phyloP scores from a whole-genome alignment of 2,329 filamentous ascomycete species.

The Cladorrhinum sp. region DNA sequence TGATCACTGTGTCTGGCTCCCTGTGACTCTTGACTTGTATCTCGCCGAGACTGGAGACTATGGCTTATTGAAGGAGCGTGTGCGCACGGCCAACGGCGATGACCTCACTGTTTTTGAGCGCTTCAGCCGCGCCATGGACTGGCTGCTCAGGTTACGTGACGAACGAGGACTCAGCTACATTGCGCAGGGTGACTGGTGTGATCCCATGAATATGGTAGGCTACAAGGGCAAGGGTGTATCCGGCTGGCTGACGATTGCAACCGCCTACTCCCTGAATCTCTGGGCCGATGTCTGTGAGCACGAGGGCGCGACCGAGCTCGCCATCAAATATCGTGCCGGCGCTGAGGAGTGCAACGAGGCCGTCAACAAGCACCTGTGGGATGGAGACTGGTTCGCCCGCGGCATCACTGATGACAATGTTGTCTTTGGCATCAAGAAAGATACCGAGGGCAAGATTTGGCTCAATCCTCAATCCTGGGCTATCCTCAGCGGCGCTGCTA shows the following conservation, averaged over 20 bases:
- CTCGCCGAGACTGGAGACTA: slow-evolving; percentile 55
- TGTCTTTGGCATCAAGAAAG: slow-evolving; percentile 48
- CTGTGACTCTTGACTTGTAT: slow-evolving; percentile 53
- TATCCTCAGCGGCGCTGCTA: slow-evolving; percentile 52
- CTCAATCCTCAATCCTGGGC: slow-evolving; percentile 56
- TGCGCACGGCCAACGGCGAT: slow-evolving; percentile 43
- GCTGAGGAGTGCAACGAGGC: slow-evolving; percentile 47
- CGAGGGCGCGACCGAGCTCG: slow-evolving; percentile 38
- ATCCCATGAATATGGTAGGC: slow-evolving; percentile 62
- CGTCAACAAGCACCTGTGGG: slow-evolving; percentile 53
- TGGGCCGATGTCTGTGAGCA: slow-evolving; percentile 53
- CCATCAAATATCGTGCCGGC: slow-evolving; percentile 43
- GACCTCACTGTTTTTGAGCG: slow-evolving; percentile 52
- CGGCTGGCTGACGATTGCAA: slow-evolving; percentile 57
- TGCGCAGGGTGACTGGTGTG: slow-evolving; percentile 59
- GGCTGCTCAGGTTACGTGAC: slow-evolving; percentile 50
- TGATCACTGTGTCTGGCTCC: slow-evolving; percentile 58
- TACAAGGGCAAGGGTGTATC: slow-evolving; percentile 57
- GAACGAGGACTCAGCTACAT: slow-evolving; percentile 54
- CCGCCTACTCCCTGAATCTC: slow-evolving; percentile 49
- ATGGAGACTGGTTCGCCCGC: slow-evolving; percentile 55
- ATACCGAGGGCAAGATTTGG: slow-evolving; percentile 55
- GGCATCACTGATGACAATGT: slow-evolving; percentile 57
- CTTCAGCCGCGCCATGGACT: slow-evolving; percentile 56
- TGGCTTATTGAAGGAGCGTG: slow-evolving; percentile 42